Evolutionary conservation across 2,329 filamentous ascomycete species (phyloP), one percentile per base, ranked within the genome.

Genomic region (Fusarium sp.): DNA sequence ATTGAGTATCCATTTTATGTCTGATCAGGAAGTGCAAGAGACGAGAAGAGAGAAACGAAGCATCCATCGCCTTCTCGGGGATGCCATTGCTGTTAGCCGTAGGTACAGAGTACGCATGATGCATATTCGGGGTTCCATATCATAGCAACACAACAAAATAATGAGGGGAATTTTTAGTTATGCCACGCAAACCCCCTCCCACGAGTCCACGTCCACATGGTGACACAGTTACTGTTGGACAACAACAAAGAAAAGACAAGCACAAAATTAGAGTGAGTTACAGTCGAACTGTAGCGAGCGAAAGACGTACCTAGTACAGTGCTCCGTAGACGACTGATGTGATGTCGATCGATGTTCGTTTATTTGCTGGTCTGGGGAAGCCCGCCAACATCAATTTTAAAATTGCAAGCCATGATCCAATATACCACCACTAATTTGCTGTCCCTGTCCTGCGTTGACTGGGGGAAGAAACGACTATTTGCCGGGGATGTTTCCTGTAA

Each of bases 341-440:
- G 40, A 53, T 70, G 73, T 67, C 67, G 73, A 75, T 75, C 73
- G 70, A 56, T 48, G 30, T 46, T 56, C 53, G 53, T 48, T 35
- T 56, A 48, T 40, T 35, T 55, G 45, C 40, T 56, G 30, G 53
- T 56, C 53, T 56, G 76, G 76, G 76, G 62, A 77, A 76, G 66
- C 74, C 73, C 63, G 64, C 73, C 69, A 68, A 61, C 65, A 69
- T 74, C 74, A 74, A 77, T 76, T 77, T 77, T 75, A 76, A 77
- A 68, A 70, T 76, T 73, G 64, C 76, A 77, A 77, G 75, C 75
- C 73, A 77, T 74, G 74, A 76, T 77, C 60, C 73, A 73, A 69
- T 67, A 60, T 53, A 49, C 56, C 42, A 61, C 53, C 60, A 65
- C 63, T 77, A 77, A 76, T 77, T 77, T 75, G 60, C 73, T 62